Percentiles rank a stretch among this genome's conserved stretches.
Evolutionary conservation across 805 yeast genomes (phyloP).

Genomic region (Candida stauntonica): DNA sequence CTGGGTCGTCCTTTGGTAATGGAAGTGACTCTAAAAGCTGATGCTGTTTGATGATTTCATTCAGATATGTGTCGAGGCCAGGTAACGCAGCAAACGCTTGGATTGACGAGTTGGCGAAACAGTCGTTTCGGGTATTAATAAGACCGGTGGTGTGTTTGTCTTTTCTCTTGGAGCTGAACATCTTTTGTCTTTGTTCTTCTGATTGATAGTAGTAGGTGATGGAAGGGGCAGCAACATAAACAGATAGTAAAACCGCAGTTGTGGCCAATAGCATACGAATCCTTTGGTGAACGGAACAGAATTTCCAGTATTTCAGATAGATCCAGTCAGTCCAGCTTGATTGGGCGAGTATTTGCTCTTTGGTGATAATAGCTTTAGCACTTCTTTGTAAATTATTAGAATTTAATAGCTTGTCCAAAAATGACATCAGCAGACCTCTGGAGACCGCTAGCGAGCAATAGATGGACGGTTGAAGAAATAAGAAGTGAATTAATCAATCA

Average conservation of each 20-base stretch:
- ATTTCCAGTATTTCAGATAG: conserved; percentile 24
- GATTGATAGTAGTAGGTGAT: conserved; percentile 19
- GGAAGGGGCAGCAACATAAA: conserved; percentile 31
- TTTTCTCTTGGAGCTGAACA: conserved; percentile 47
- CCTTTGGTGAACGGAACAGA: conserved; percentile 8
- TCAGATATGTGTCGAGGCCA: conserved; percentile 53
- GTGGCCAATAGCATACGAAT: conserved; percentile 24
- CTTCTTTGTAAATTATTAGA: neutral
- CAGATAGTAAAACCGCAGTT: conserved; percentile 21
- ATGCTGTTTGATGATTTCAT: conserved; percentile 27
- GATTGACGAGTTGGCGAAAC: conserved; percentile 86
- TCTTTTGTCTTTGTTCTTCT: conserved; percentile 21
- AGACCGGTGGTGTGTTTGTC: conserved; percentile 80
- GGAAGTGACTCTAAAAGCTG: conserved; percentile 16
- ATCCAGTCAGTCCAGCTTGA: conserved; percentile 12
- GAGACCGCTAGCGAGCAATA: too few relatives aligned
- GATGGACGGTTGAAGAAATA: too few relatives aligned
- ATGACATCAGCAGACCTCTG: conserved; percentile 4
- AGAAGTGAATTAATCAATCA: too few relatives aligned
- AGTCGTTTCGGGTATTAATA: conserved; percentile 77
- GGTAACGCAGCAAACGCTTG: conserved; percentile 73
- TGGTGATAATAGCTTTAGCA: conserved; percentile 6
- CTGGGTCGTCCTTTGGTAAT: conserved; percentile 15
- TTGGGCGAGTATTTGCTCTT: conserved; percentile 18
- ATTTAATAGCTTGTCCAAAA: conserved; percentile 1